Conservation (phyloP, 2,329 filamentous ascomycete genomes). For the Penicillium sp. region DNA sequence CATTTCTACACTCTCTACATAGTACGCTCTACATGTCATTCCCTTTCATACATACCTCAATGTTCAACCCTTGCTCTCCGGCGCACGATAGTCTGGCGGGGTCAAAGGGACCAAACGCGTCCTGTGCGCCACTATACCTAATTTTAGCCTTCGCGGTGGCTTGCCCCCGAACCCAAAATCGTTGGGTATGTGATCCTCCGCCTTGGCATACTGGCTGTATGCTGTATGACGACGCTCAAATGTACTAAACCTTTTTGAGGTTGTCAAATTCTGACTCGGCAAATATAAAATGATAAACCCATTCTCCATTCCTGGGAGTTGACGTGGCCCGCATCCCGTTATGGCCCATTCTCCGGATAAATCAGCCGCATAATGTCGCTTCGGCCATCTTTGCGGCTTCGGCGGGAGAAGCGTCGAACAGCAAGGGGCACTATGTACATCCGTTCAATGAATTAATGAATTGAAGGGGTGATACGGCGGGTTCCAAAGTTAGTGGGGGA, state of each 20-base stretch:
- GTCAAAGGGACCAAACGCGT: constrained; percentile 10
- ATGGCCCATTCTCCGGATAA: constrained; percentile 11
- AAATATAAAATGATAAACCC: neutral
- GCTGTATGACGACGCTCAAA: neutral
- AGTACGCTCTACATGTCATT: neutral
- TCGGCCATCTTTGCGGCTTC: neutral
- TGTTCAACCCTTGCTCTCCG: neutral
- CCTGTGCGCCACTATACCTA: constrained; percentile 7
- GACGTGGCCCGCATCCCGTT: neutral
- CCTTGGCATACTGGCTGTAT: neutral
- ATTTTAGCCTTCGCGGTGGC: neutral
- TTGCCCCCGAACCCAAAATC: neutral
- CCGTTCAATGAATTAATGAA: neutral
- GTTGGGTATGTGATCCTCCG: neutral
- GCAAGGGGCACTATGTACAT: neutral
- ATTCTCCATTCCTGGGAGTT: neutral
- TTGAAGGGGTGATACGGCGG: neutral
- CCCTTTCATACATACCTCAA: neutral
- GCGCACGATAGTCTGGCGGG: neutral
- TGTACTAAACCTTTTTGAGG: neutral
- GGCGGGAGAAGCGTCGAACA: neutral
- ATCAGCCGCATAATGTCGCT: constrained; percentile 8
- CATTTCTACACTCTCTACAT: neutral
- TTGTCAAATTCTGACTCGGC: neutral
- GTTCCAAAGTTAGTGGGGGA: neutral